Conservation (phyloP, 2,329 filamentous ascomycete genomes). For the Sarocladiaceae sp. region DNA sequence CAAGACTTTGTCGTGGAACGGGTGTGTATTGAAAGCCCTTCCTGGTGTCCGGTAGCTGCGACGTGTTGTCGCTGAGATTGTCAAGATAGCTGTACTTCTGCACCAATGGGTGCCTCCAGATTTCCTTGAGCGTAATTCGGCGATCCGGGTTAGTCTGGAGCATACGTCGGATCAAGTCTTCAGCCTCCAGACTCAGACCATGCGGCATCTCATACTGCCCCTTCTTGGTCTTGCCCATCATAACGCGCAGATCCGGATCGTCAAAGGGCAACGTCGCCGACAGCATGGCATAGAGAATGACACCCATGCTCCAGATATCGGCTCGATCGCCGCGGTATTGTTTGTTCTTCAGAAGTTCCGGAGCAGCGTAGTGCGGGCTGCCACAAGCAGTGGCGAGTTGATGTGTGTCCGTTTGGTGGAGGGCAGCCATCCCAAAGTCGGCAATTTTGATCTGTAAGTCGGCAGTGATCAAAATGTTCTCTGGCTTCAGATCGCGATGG, state of each 20-base stretch:
- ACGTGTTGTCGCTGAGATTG: slow-evolving; percentile 50
- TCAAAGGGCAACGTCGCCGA: slow-evolving; percentile 81
- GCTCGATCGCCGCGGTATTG: slow-evolving; percentile 79
- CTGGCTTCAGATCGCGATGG: slow-evolving; percentile 92
- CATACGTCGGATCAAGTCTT: slow-evolving; percentile 73
- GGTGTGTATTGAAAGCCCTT: slow-evolving; percentile 57
- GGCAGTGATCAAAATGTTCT: slow-evolving; percentile 84
- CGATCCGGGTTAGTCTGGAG: slow-evolving; percentile 70
- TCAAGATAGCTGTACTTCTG: slow-evolving; percentile 76
- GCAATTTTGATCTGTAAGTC: slow-evolving; percentile 82
- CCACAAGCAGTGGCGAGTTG: slow-evolving; percentile 86
- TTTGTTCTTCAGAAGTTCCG: slow-evolving; percentile 74
- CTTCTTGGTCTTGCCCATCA: slow-evolving; percentile 56
- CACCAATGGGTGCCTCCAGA: slow-evolving; percentile 84
- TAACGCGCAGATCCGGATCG: slow-evolving; percentile 52
- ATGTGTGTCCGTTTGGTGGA: slow-evolving; percentile 73
- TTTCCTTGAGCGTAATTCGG: slow-evolving; percentile 71
- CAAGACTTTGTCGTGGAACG: slow-evolving; percentile 60
- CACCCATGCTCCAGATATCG: slow-evolving; percentile 91
- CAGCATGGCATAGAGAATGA: slow-evolving; percentile 83
- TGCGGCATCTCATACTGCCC: slow-evolving; percentile 56
- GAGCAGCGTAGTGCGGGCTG: slow-evolving; percentile 93
- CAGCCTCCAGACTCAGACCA: slow-evolving; percentile 60
- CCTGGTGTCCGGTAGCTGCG: slow-evolving; percentile 49
- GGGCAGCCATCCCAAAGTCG: slow-evolving; percentile 95